These are phyloP conservation scores for Debaryomyces tyrocola DNA, from an alignment of 805 yeast genomes.

Conservation along the genomic window DNA sequence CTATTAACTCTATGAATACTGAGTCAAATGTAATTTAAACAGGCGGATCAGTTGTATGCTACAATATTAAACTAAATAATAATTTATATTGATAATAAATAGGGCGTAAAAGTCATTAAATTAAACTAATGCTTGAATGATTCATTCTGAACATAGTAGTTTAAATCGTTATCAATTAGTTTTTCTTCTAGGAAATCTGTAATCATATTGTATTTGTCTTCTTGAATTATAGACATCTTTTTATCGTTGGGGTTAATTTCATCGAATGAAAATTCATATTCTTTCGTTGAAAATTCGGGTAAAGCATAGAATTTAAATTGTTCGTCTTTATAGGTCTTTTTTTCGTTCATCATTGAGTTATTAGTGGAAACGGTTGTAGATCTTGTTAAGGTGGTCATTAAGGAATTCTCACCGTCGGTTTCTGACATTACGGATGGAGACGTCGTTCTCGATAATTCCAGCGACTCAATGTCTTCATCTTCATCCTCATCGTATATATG, in stretches of 20 bases:
- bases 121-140: slow-evolving; percentile 1
- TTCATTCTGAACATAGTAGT: slow-evolving; percentile 24
- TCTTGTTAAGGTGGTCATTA: slow-evolving; percentile 41
- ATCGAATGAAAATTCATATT: slow-evolving; percentile 20
- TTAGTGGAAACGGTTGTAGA: slow-evolving; percentile 42
- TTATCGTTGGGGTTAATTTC: slow-evolving; percentile 17
- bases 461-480: slow-evolving; percentile 20
- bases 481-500: slow-evolving; percentile 13
- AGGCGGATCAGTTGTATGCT: no score
- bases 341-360: slow-evolving; percentile 17
- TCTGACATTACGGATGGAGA: slow-evolving; percentile 36
- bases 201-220: slow-evolving; percentile 41
- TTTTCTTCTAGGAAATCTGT: slow-evolving; percentile 43
- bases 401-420: slow-evolving; percentile 28
- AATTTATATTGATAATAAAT: background rate
- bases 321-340: slow-evolving; percentile 4
- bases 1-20: no score
- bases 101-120: slow-evolving; percentile 4
- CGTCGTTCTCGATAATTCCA: slow-evolving; percentile 37
- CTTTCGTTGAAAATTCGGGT: slow-evolving; percentile 26
- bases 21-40: no score
- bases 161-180: slow-evolving; percentile 36
- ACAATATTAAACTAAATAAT: no score
- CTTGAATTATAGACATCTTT: slow-evolving; percentile 23
- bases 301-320: slow-evolving; percentile 28